These are phyloP conservation scores for Lophiostoma macrostomum DNA, from an alignment of 495 filamentous ascomycete genomes.

Conservation along the genomic window DNA sequence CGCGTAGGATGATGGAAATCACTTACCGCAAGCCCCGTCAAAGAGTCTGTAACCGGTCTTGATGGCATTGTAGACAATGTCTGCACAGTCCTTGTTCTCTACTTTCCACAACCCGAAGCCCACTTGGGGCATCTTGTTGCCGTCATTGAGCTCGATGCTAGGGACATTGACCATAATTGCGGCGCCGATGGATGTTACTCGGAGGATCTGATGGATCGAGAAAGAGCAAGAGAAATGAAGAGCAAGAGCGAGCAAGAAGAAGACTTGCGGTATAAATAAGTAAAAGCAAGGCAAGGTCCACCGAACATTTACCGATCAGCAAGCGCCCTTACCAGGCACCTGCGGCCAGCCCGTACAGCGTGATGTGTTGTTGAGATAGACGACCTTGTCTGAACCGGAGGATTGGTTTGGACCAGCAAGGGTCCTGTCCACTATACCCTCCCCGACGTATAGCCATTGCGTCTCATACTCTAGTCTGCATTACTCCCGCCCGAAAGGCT, in stretches of 20 bases:
- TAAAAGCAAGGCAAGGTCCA: slow-evolving; percentile 5
- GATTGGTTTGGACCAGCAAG: slow-evolving; percentile 3
- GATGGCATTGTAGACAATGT: slow-evolving; percentile 35
- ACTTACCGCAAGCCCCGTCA: slow-evolving; percentile 35
- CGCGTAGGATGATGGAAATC: slow-evolving; percentile 40
- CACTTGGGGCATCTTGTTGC: slow-evolving; percentile 37
- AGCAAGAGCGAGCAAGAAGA: neutral
- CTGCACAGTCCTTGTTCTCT: slow-evolving; percentile 26
- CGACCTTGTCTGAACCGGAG: slow-evolving; percentile 20
- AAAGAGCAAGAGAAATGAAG: neutral
- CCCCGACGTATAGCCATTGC: slow-evolving; percentile 8
- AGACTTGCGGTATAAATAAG: slow-evolving; percentile 11
- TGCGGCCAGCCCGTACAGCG: slow-evolving; percentile 4
- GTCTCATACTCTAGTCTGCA: neutral
- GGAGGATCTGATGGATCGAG: neutral
- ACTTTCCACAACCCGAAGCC: slow-evolving; percentile 39
- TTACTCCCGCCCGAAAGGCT: slow-evolving; percentile 9
- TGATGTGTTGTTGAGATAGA: slow-evolving; percentile 16
- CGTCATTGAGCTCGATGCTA: slow-evolving; percentile 29
- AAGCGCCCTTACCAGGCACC: slow-evolving; percentile 30
- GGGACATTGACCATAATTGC: slow-evolving; percentile 10
- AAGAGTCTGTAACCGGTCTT: slow-evolving; percentile 33
- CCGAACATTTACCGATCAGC: slow-evolving; percentile 13
- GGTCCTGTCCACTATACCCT: slow-evolving; percentile 1
- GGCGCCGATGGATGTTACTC: neutral